Evolutionary conservation across 805 yeast genomes (phyloP), one percentile per base, ranked within the genome.

Genomic region (Hanseniaspora taiwanica): DNA sequence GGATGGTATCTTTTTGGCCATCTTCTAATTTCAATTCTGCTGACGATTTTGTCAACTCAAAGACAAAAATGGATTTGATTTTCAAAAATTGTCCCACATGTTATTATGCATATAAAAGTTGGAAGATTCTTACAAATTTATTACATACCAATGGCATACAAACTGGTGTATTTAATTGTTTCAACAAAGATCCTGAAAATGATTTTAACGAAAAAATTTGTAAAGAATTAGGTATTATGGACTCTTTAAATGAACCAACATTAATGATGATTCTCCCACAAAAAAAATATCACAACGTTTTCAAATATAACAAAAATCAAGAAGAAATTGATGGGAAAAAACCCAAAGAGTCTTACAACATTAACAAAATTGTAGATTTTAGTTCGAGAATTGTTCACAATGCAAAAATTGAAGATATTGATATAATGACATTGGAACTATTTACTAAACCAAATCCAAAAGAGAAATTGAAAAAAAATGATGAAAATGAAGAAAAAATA

Each of bases 1-100:
- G 64, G 40, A 59, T 81, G 45, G 65, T 81, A 3, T 69, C 81
- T 13, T 76, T 81, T 44, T 80, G 81, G 74, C 86, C 87, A 2
- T 58, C 76, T 2, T 56, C 66, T 4, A 64, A 66, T 36, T 55
- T 68, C 21, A 46, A 52, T 2, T 60, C 57, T 31, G 56, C 66
- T 25, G 60, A 62, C 39, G 50, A 46, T 6, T 43, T 49, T 17
- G 47, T 51, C 13, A 50, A 54, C 12, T 66, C 62, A 4, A 56
- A 58, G 4, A 17, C n/a, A 7, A 19, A 33, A 33, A 27, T 39
- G 9, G 63, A 63, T 40, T 48, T 50, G n/a, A 51, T 58, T 4
- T 73, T 70, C 41, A 49, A 55, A 12, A 47, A 51, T 7, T 75
- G 80, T 49, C 63, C 64, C 14, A 66, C 68, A 38, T 74, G 83